Evolutionary conservation across 805 yeast genomes (phyloP), one percentile per base, ranked within the genome.

Genomic region (Allodekkera sacchari): DNA sequence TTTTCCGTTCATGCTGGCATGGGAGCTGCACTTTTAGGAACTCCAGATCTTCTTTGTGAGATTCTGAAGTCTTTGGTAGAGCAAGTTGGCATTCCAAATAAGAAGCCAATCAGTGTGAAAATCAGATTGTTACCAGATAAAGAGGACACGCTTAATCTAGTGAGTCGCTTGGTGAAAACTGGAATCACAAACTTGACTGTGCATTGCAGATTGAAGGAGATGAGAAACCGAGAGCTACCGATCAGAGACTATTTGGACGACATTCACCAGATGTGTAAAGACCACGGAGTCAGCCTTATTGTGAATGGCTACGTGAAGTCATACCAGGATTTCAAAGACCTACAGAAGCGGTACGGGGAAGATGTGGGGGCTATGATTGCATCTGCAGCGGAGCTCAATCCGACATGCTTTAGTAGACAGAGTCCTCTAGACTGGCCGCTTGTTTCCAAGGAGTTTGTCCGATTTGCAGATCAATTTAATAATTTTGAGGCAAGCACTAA

Each of bases 301-400:
- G 76, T 88, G 22, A 92, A 92, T 52, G 98, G 98, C 5, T 84
- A 72, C 15, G 57, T 92, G 4, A 57, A 57, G 30, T 63, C 71
- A 30, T 61, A 75, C 27, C 38, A 47, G 4, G 92, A 88, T 34
- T 73, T 68, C 38, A 38, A 44, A 6, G 58, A 60, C 17, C 48
- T 88, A 25, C 78, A 73, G 45, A 43, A 55, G 7, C 51, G 56
- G n/a, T 71, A 68, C 43, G 73, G 77, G 1, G 66, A 67, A 2
- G 71, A 71, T 31, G 58, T 80, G n/a, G 95, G 97, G 4, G 88
- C 84, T 6, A 89, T 92, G 98, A 76, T 88, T 47, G 98, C 96
- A 1, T 80, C 84, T 20, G 74, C 76, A 19, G 97, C 96, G 0
- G 97, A 92, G 56, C 50, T 68, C 6, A 88, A 92, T 50, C 92